Percentiles rank a stretch among this genome's conserved stretches.
phyloP scores from a whole-genome alignment of 1,284 basidiomycete genomes.

The Violaceomyces palustris region DNA sequence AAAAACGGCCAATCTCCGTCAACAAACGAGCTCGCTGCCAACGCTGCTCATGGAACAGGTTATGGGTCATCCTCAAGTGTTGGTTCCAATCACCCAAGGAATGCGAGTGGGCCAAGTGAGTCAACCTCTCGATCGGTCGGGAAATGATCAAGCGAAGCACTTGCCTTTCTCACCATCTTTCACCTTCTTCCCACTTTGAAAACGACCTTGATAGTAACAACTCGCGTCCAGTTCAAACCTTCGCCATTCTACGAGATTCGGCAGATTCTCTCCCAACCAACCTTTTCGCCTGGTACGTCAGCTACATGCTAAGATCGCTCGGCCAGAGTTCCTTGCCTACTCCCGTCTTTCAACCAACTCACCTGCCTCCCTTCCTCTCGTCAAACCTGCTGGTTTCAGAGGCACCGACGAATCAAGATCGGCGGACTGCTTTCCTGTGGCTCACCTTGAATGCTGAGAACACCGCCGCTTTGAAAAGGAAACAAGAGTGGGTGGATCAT shows the following conservation, averaged over 20 bases:
- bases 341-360: too few relatives aligned
- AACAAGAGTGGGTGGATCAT: slow-evolving; percentile 3
- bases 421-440: slow-evolving; percentile 19
- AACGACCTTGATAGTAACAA: slow-evolving; percentile 7
- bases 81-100: neutral
- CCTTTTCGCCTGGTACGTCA: too few relatives aligned
- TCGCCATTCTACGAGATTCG: slow-evolving; percentile 45
- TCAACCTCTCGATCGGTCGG: neutral
- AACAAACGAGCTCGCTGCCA: too few relatives aligned
- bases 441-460: slow-evolving; percentile 26
- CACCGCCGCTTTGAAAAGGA: slow-evolving; percentile 13
- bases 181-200: slow-evolving; percentile 1
- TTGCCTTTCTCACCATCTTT: slow-evolving; percentile 7
- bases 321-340: too few relatives aligned
- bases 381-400: slow-evolving; percentile 29
- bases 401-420: slow-evolving; percentile 28
- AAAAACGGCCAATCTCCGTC: too few relatives aligned
- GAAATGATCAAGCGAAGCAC: slow-evolving; percentile 8
- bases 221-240: slow-evolving; percentile 29
- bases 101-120: neutral
- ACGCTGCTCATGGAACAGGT: too few relatives aligned
- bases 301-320: too few relatives aligned
- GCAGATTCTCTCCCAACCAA: too few relatives aligned
- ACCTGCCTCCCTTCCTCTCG: too few relatives aligned
- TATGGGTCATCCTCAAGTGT: neutral